Conservation (phyloP, 768 basidiomycete species). For the Thelephora ganbajun region DNA sequence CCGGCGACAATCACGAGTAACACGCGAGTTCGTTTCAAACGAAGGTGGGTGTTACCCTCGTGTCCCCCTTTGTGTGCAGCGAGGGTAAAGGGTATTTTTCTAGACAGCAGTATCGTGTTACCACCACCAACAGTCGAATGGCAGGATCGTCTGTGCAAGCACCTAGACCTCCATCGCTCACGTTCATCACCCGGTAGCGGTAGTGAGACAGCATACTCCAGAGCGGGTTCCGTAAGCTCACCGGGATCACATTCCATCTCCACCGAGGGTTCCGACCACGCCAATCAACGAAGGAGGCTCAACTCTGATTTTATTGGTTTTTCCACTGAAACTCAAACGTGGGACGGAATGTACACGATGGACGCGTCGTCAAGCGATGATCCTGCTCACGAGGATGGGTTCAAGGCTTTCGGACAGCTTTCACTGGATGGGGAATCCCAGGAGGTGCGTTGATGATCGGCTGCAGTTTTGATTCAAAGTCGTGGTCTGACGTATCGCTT, state of each 20-base stretch:
- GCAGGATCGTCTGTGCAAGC: conserved; percentile 59
- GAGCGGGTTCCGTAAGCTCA: not conserved
- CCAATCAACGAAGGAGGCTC: conserved; percentile 34
- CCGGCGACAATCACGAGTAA: conserved; percentile 60
- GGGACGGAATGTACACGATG: conserved; percentile 49
- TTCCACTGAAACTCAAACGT: conserved; percentile 23
- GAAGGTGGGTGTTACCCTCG: conserved; percentile 16
- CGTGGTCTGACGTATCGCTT: conserved; percentile 15
- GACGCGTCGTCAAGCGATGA: conserved; percentile 18
- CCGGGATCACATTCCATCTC: not conserved
- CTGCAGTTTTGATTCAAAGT: not conserved
- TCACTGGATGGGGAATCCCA: conserved; percentile 59
- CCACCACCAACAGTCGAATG: conserved; percentile 54
- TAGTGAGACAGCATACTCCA: not conserved
- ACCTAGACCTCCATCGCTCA: conserved; percentile 19
- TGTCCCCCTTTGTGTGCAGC: no score
- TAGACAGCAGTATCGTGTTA: conserved; percentile 9
- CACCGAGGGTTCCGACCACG: not conserved
- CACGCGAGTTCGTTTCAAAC: conserved; percentile 65
- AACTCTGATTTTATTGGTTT: conserved; percentile 15
- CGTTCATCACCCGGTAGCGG: not conserved
- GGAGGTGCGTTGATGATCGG: conserved; percentile 30
- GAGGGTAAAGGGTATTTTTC: not conserved
- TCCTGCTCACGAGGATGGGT: conserved; percentile 20
- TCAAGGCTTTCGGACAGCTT: conserved; percentile 52